Percentiles rank a stretch among this genome's conserved stretches.
These are phyloP conservation scores for Xylaria castorea DNA, from an alignment of 495 filamentous ascomycete species.

Conservation along the genomic window DNA sequence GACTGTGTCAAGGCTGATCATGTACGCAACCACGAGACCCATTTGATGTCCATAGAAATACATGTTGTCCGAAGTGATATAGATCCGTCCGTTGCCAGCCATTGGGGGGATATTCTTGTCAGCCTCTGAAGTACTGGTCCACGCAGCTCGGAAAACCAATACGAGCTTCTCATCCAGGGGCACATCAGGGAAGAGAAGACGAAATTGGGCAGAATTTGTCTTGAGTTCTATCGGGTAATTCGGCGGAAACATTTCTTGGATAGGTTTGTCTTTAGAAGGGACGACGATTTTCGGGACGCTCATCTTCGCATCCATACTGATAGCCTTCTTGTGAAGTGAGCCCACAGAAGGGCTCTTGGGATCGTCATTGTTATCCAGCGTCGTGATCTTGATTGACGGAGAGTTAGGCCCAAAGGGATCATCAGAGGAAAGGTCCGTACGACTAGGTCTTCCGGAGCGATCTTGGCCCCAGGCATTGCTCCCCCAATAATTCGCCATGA, in stretches of 20 bases:
- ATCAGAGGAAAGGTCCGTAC: conserved; percentile 54
- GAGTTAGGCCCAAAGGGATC: conserved; percentile 51
- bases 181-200: conserved; percentile 85
- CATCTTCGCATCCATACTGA: conserved; percentile 73
- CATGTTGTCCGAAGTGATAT: conserved; percentile 82
- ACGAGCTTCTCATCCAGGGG: conserved; percentile 76
- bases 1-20: conserved; percentile 73
- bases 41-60: conserved; percentile 97
- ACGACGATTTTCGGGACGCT: conserved; percentile 47
- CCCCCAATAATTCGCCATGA: conserved; percentile 93
- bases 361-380: conserved; percentile 43
- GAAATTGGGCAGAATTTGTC: conserved; percentile 91
- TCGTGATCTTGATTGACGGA: conserved; percentile 45
- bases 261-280: conserved; percentile 46
- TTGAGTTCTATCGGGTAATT: conserved; percentile 84
- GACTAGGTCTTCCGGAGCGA: conserved; percentile 57
- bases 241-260: conserved; percentile 70
- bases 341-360: conserved; percentile 25
- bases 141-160: conserved; percentile 66
- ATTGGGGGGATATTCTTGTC: conserved; percentile 46
- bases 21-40: conserved; percentile 86
- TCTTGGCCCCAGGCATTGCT: conserved; percentile 82
- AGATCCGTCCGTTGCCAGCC: conserved; percentile 75
- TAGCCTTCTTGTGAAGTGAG: conserved; percentile 74
- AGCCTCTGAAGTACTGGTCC: conserved; percentile 52